Evolutionary conservation across 805 yeast genomes (phyloP).

Genomic region (Schwanniomyces polymorphus): DNA sequence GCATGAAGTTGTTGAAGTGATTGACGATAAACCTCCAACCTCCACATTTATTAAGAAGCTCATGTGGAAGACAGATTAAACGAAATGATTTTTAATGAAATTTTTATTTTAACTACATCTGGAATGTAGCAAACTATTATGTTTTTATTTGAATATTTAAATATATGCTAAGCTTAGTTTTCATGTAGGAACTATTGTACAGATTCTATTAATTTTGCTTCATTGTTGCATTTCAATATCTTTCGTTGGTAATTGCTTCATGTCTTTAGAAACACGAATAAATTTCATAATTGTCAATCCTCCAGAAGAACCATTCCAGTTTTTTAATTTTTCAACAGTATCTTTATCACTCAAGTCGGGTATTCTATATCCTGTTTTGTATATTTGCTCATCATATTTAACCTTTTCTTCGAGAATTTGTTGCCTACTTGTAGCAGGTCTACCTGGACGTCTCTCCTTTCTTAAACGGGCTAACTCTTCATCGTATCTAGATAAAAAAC

Average conservation of each 20-base stretch:
- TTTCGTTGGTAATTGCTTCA: constrained; percentile 21
- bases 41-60: background rate
- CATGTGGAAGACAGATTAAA: background rate
- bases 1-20: too few relatives aligned
- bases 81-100: background rate
- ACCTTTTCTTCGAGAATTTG: constrained; percentile 60
- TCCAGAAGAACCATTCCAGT: constrained; percentile 85
- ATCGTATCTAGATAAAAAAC: constrained; percentile 67
- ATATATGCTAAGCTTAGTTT: background rate
- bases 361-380: constrained; percentile 62
- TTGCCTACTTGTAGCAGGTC: constrained; percentile 78
- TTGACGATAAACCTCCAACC: background rate
- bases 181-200: constrained; percentile 1
- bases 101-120: background rate
- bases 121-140: background rate
- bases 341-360: constrained; percentile 69
- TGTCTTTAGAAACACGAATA: constrained; percentile 32
- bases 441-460: constrained; percentile 73
- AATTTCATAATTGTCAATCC: constrained; percentile 66
- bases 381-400: constrained; percentile 62
- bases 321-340: constrained; percentile 59
- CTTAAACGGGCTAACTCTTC: constrained; percentile 69
- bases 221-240: constrained; percentile 17
- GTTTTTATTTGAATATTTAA: background rate
- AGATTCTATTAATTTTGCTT: background rate